Conservation (phyloP, 2,329 filamentous ascomycete species). For the Scopulariopsis brevicaulis region DNA sequence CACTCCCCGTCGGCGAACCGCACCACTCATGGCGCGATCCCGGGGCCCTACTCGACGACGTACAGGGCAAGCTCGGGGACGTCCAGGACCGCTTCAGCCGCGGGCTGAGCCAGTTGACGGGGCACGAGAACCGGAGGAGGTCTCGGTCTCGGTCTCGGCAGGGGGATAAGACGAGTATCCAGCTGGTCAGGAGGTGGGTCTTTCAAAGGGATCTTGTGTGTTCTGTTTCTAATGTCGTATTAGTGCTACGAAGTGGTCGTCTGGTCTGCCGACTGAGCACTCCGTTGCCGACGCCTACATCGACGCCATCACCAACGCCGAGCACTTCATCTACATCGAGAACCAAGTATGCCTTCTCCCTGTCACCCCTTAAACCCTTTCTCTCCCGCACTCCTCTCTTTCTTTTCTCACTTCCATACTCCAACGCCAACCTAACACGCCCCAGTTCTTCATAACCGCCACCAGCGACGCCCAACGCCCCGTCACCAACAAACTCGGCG, state of each 20-base stretch:
- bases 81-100: conserved; percentile 3
- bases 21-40: background rate
- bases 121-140: conserved; percentile 4
- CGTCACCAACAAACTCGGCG: conserved; percentile 67
- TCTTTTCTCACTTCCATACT: background rate
- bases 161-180: conserved; percentile 21
- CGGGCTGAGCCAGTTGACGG: background rate
- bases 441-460: conserved; percentile 75
- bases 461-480: conserved; percentile 59
- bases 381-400: too few relatives aligned
- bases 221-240: background rate
- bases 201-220: too few relatives aligned
- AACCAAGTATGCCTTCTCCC: conserved; percentile 39
- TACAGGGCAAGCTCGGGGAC: too few relatives aligned
- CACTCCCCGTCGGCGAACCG: background rate
- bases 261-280: conserved; percentile 46
- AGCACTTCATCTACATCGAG: conserved; percentile 71
- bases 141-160: conserved; percentile 6
- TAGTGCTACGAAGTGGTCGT: conserved; percentile 39
- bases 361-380: background rate
- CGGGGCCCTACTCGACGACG: background rate
- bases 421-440: background rate
- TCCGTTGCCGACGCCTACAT: conserved; percentile 83
- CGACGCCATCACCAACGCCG: conserved; percentile 53
- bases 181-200: conserved; percentile 36